Percentiles rank a stretch among this genome's conserved stretches.
phyloP scores from a whole-genome alignment of 805 yeast genomes.

The Yamadazyma philogaea region DNA sequence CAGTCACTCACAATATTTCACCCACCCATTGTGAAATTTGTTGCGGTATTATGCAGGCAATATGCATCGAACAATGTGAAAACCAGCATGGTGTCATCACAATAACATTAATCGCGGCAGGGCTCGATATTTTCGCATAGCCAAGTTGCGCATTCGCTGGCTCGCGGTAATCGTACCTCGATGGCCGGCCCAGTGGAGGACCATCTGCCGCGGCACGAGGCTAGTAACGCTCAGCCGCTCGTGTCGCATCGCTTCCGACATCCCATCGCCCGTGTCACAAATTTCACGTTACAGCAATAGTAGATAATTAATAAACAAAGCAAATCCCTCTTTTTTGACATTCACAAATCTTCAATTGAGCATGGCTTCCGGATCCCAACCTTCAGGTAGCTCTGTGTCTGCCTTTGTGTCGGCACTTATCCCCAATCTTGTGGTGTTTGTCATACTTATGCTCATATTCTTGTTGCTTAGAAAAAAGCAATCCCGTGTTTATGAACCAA shows the following conservation, averaged over 20 bases:
- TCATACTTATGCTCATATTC: slow-evolving; percentile 40
- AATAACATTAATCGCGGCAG: not conserved
- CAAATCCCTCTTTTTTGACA: not conserved
- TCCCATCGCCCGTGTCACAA: slow-evolving; percentile 6
- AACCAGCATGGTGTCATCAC: slow-evolving; percentile 7
- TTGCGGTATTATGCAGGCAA: slow-evolving; percentile 1
- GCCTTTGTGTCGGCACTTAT: slow-evolving; percentile 49
- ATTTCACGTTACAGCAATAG: slow-evolving; percentile 5
- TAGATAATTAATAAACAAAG: slow-evolving; percentile 5
- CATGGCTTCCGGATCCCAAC: slow-evolving; percentile 19
- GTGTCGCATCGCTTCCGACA: slow-evolving; percentile 1
- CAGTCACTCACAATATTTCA: not conserved
- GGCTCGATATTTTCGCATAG: not conserved
- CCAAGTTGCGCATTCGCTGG: not conserved
- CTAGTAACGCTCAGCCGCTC: slow-evolving; percentile 1
- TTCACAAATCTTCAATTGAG: not conserved
- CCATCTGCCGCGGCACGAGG: not conserved
- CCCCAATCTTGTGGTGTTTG: slow-evolving; percentile 41
- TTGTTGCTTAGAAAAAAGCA: slow-evolving; percentile 41
- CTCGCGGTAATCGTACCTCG: not conserved
- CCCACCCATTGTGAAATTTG: not conserved
- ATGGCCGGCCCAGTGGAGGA: too few species aligned
- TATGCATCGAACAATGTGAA: slow-evolving; percentile 3
- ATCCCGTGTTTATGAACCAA: slow-evolving; percentile 52
- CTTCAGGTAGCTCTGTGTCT: slow-evolving; percentile 29